Evolutionary conservation across 768 basidiomycete species (phyloP).

Genomic region (Amanita rimosa): DNA sequence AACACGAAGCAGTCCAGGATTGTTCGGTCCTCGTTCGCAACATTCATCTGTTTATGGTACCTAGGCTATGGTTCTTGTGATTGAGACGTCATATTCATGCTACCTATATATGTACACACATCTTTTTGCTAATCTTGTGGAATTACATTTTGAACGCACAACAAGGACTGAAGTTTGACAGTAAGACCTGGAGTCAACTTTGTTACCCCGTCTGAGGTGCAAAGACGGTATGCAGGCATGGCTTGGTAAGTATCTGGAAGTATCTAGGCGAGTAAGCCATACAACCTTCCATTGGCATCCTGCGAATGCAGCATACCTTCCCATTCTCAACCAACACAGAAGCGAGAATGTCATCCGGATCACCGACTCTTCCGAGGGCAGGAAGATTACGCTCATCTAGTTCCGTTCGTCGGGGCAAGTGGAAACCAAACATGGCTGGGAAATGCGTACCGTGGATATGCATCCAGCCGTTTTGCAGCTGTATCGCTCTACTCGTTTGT

Average conservation of each 20-base stretch:
- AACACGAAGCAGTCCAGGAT: constrained; percentile 44
- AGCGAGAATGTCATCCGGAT: constrained; percentile 77
- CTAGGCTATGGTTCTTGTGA: background rate
- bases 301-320: constrained; percentile 29
- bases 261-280: constrained; percentile 30
- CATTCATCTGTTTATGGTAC: constrained; percentile 13
- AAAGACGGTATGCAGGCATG: constrained; percentile 78
- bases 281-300: background rate
- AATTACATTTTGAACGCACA: background rate
- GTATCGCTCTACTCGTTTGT: constrained; percentile 51
- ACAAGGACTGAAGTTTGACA: constrained; percentile 25
- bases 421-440: background rate
- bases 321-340: constrained; percentile 63
- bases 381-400: constrained; percentile 69
- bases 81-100: constrained; percentile 1
- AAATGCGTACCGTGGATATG: constrained; percentile 50
- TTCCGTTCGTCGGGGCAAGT: background rate
- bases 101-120: background rate
- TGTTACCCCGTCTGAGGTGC: constrained; percentile 61
- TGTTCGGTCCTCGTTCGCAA: constrained; percentile 73
- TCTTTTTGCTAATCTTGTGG: background rate
- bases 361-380: constrained; percentile 62
- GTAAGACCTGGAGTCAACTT: constrained; percentile 59
- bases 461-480: constrained; percentile 75
- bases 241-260: constrained; percentile 63